These are phyloP conservation scores for Arabis hirsuta DNA, from an alignment of 345 rosid genomes.

Conservation along the genomic window DNA sequence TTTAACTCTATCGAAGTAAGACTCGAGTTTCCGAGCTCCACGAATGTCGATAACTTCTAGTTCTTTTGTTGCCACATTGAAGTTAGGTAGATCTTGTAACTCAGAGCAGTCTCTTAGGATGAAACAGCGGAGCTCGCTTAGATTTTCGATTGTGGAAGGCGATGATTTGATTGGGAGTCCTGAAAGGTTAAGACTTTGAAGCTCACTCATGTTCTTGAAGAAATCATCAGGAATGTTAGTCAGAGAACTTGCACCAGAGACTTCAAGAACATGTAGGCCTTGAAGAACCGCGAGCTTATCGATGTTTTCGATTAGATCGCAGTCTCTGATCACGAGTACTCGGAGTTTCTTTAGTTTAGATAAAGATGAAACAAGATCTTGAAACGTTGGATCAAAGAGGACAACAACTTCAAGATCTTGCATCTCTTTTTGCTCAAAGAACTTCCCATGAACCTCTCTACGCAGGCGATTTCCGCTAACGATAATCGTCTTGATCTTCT, in stretches of 20 bases:
- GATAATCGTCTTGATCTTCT: conserved; percentile 43
- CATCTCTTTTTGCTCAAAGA: conserved; percentile 46
- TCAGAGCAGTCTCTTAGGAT: conserved; percentile 47
- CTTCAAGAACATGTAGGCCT: conserved; percentile 52
- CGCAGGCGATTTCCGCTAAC: conserved; percentile 49
- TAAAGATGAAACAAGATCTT: conserved; percentile 23
- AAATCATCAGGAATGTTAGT: conserved; percentile 37
- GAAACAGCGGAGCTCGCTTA: conserved; percentile 50
- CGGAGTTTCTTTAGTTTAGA: conserved; percentile 37
- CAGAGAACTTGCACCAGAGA: conserved; percentile 52
- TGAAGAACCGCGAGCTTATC: conserved; percentile 28
- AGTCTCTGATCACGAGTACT: conserved; percentile 58
- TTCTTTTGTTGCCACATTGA: conserved; percentile 19
- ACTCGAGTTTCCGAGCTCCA: conserved; percentile 43
- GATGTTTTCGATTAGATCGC: conserved; percentile 42
- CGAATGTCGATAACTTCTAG: conserved; percentile 63
- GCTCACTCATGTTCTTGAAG: conserved; percentile 36
- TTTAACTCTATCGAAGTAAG: conserved; percentile 37
- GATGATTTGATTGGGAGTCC: conserved; percentile 38
- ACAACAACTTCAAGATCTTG: conserved; percentile 49
- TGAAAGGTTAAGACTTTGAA: conserved; percentile 61
- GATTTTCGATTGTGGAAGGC: conserved; percentile 39
- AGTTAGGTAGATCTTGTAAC: conserved; percentile 47
- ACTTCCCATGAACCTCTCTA: conserved; percentile 34
- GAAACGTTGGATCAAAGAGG: conserved; percentile 49